Base-by-base conservation (phyloP, 2,329 filamentous ascomycete species). In the Davidsoniella virescens region DNA sequence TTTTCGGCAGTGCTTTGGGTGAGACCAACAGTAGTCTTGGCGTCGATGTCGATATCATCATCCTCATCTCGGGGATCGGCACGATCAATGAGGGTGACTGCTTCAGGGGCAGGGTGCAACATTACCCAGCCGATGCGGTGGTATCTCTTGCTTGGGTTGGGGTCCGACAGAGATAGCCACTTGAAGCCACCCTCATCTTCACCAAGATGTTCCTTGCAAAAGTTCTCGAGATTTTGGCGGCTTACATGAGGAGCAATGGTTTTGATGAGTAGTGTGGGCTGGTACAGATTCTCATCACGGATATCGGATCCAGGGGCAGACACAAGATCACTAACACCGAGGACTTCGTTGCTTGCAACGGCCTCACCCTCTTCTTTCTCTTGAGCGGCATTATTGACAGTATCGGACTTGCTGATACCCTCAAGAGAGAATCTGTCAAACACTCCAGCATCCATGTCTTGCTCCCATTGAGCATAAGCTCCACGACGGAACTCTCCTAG, bases 91-190 rank as follows among this genome's bases (percentile, higher is more conserved):
- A 79, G 72, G 44, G 75, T 70, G 5, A 73, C 67, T 18, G 74
- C 70, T 51, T 93, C 85, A 1, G 82, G 72, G 12, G 78, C 78
- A 14, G 87, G 83, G 59, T 96, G 84, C 8, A 98, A 73, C 75
- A 96, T 92, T 54, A 98, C 93, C 90, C 93, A 98, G 18, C 92
- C 92, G 64, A 98, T 96, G 18, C 92, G 82, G 62, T 98, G 92
- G 60, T 88, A 98, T 55, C 94, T 84, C 68, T 98, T 98, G 59
- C 87, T 83, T 1, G 92, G 92, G 61, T 98, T 98, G 0, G 92
- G 92, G 59, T 98, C 92, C 57, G 88, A 95, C 46, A 98, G 73
- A 33, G 90, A 96, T 4, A 98, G 72, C 80, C 90, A 96, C 62
- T 90, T 93, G 69, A 92, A 95, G 2, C 90, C 90, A 48, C 88